Evolutionary conservation across 2,329 filamentous ascomycete species (phyloP), one percentile per base, ranked within the genome.

Genomic region (Neospermospora avenae): DNA sequence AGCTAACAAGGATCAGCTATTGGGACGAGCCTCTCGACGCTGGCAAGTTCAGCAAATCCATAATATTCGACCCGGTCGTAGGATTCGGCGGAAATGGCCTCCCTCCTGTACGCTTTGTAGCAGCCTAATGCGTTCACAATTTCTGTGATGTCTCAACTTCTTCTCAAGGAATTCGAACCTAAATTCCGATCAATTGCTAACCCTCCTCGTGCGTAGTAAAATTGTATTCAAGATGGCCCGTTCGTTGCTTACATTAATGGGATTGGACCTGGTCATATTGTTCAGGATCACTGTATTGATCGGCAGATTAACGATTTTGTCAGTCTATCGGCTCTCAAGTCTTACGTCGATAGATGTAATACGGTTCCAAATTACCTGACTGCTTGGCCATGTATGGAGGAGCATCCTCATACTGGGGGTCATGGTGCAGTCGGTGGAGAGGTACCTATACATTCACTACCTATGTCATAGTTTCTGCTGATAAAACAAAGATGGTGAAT

Each of bases 1-100:
- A n/a, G n/a, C n/a, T n/a, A n/a, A n/a, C n/a, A n/a, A n/a, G n/a
- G n/a, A n/a, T n/a, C n/a, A n/a, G n/a, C n/a, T n/a, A n/a, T n/a
- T 61, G 61, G 61, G 61, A 63, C 18, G 61, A 61, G 51, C 51
- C 55, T 10, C 20, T 61, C 11, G 61, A 61, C 31, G 61, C 58
- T 16, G 52, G n/a, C n/a, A n/a, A n/a, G 45, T 8, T 63, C 61
- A 28, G 61, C 55, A 14, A 46, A 61, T 46, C 61, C 61, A 45
- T 63, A 59, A 34, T 56, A 59, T 35, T 63, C 61, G 3, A 46
- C 61, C 39, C 20, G 42, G 20, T 22, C 34, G 34, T 3, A 14
- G 4, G 4, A 2, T 37, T 14, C 34, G 16, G 16, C 11, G 7
- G 3, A 37, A 37, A 37, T 13, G 8, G 11, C 3, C 34, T 37